Conservation (phyloP, 768 basidiomycete species). For the Rhodotorula paludigena region DNA sequence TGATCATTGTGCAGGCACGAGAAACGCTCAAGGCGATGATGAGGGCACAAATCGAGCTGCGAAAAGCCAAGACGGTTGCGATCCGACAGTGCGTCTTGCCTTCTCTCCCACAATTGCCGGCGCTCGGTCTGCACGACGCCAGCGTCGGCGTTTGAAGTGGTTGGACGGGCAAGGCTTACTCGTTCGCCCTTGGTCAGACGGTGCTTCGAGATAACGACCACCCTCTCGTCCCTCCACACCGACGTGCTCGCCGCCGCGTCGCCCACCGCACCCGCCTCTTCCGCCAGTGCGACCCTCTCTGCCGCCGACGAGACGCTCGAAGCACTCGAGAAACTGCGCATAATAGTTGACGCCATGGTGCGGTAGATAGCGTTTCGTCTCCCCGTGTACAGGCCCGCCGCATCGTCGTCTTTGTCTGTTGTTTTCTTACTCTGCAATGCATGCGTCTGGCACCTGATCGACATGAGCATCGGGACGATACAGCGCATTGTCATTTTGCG, state of each 20-base stretch:
- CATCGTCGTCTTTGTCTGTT: neutral
- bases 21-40: conserved; percentile 77
- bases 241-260: neutral
- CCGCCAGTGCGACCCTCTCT: neutral
- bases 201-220: neutral
- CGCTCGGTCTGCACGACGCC: no score
- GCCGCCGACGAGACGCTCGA: conserved; percentile 5
- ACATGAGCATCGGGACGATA: no score
- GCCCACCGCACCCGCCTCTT: neutral
- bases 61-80: conserved; percentile 64
- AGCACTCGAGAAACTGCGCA: neutral
- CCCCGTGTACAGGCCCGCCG: no score
- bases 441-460: no score
- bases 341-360: no score
- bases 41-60: conserved; percentile 67
- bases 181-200: neutral
- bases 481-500: no score
- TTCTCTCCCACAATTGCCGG: no score
- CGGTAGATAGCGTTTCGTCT: no score
- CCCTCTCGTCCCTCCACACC: neutral
- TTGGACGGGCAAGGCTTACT: neutral
- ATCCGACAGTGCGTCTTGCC: conserved; percentile 62
- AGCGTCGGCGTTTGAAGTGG: no score
- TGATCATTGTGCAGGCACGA: conserved; percentile 58
- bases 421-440: no score